These are phyloP conservation scores for Annulohypoxylon nitens DNA, from an alignment of 495 filamentous ascomycete species.

Conservation along the genomic window DNA sequence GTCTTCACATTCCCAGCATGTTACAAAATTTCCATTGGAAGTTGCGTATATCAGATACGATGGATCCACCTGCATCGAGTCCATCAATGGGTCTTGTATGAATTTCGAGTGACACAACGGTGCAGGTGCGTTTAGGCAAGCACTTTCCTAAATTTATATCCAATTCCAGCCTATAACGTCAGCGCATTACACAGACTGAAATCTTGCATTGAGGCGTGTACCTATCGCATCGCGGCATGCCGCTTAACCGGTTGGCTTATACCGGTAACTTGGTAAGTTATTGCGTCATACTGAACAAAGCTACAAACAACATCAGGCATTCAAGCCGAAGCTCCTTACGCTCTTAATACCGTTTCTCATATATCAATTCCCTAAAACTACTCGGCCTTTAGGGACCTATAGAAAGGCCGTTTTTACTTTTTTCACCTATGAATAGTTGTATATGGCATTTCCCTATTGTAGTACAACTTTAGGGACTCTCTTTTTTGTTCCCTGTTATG, in stretches of 20 bases:
- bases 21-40: neutral
- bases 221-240: slow-evolving; percentile 16
- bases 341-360: neutral
- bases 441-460: slow-evolving; percentile 24
- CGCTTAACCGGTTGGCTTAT: slow-evolving; percentile 31
- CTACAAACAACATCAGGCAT: slow-evolving; percentile 13
- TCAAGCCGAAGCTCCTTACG: neutral
- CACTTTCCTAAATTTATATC: slow-evolving; percentile 9
- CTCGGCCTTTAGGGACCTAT: neutral
- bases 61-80: neutral
- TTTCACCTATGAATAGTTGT: slow-evolving; percentile 10
- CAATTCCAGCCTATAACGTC: neutral
- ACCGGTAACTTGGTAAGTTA: slow-evolving; percentile 3
- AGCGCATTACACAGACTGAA: slow-evolving; percentile 6
- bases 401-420: slow-evolving; percentile 10
- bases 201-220: slow-evolving; percentile 7
- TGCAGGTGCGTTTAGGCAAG: neutral
- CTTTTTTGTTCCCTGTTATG: neutral
- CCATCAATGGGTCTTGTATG: neutral
- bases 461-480: neutral
- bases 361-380: slow-evolving; percentile 12
- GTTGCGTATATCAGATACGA: neutral
- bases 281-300: slow-evolving; percentile 46
- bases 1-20: neutral
- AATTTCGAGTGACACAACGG: neutral